phyloP scores from a whole-genome alignment of 2,329 filamentous ascomycete genomes.

The Fusarium multiceps region DNA sequence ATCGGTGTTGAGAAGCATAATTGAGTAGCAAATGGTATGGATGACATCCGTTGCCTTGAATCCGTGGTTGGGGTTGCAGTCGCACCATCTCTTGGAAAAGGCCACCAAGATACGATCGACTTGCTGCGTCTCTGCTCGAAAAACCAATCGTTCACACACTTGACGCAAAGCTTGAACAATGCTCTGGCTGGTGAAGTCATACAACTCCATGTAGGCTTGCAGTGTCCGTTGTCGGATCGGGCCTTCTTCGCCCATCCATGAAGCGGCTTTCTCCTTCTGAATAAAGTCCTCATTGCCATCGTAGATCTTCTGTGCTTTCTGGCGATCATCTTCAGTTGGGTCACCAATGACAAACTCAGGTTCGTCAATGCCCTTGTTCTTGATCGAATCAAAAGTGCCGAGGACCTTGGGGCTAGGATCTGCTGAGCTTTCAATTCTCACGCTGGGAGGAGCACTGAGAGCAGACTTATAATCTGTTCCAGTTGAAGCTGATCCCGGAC shows the following conservation, averaged over 20 bases:
- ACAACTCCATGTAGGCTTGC: slow-evolving; percentile 89
- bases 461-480: slow-evolving; percentile 56
- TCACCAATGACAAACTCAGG: slow-evolving; percentile 68
- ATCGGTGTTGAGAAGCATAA: slow-evolving; percentile 95
- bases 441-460: slow-evolving; percentile 57
- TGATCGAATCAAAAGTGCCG: slow-evolving; percentile 49
- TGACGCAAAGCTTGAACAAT: slow-evolving; percentile 82
- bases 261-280: slow-evolving; percentile 80
- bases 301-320: slow-evolving; percentile 84
- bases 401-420: slow-evolving; percentile 53
- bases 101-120: slow-evolving; percentile 93
- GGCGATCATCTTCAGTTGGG: slow-evolving; percentile 75
- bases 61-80: slow-evolving; percentile 91
- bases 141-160: slow-evolving; percentile 82
- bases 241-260: slow-evolving; percentile 86
- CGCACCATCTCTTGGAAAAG: slow-evolving; percentile 90
- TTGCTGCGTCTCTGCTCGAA: slow-evolving; percentile 95
- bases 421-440: slow-evolving; percentile 57
- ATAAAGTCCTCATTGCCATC: slow-evolving; percentile 87
- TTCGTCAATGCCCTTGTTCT: slow-evolving; percentile 63
- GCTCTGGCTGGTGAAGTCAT: slow-evolving; percentile 85
- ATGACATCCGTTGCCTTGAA: slow-evolving; percentile 94
- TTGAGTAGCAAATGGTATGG: slow-evolving; percentile 96
- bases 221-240: slow-evolving; percentile 68
- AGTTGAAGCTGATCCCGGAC: slow-evolving; percentile 52